Conservation (phyloP, 495 filamentous ascomycete genomes). For the Neurospora sp. region DNA sequence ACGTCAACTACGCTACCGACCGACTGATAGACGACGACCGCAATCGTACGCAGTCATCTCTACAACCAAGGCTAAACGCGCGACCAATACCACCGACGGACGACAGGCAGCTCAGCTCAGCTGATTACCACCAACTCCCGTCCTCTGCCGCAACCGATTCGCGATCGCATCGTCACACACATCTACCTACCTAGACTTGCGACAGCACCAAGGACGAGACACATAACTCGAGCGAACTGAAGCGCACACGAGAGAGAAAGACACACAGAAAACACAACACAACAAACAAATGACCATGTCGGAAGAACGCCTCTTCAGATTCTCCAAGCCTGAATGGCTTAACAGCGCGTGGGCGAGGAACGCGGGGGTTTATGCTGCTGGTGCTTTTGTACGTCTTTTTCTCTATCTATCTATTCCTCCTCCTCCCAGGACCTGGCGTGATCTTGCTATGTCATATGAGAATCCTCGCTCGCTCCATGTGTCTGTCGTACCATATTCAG, state of each 20-base stretch:
- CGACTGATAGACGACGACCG: neutral
- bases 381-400: slow-evolving; percentile 60
- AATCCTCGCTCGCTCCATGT: neutral
- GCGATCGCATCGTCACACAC: neutral
- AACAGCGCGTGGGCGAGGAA: slow-evolving; percentile 75
- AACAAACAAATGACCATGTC: slow-evolving; percentile 26
- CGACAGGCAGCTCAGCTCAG: neutral
- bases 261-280: neutral
- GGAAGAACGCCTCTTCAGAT: slow-evolving; percentile 66
- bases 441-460: neutral
- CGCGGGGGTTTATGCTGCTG: slow-evolving; percentile 75
- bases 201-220: neutral
- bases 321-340: slow-evolving; percentile 76
- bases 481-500: neutral
- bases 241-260: neutral
- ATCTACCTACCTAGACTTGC: neutral
- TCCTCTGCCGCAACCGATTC: neutral
- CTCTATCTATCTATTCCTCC: neutral
- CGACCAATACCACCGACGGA: neutral
- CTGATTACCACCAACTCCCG: neutral
- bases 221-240: neutral
- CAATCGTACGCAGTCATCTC: too few species aligned
- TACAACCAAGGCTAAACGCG: neutral
- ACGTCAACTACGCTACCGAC: neutral
- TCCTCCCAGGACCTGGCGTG: neutral